Conservation (phyloP, 2,329 filamentous ascomycete genomes). For the Elsinoe arachidis region DNA sequence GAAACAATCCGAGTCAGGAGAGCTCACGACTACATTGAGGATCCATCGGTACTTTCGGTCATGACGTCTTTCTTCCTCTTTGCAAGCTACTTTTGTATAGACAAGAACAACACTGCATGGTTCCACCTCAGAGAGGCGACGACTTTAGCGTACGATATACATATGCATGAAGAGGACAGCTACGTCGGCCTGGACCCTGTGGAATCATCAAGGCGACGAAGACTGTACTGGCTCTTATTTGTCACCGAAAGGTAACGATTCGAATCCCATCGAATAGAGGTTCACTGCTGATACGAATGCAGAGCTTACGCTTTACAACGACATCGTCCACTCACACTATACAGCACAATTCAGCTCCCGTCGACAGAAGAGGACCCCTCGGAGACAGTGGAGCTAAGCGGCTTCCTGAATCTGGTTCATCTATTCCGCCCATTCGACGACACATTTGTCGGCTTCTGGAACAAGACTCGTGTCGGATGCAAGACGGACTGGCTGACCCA, state of each 20-base stretch:
- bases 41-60: slow-evolving; percentile 46
- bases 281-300: slow-evolving; percentile 1
- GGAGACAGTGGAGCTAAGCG: slow-evolving; percentile 47
- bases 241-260: slow-evolving; percentile 47
- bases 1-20: slow-evolving; percentile 50
- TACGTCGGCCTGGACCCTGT: slow-evolving; percentile 43
- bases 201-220: slow-evolving; percentile 46
- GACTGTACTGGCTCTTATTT: slow-evolving; percentile 56
- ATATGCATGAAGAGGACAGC: slow-evolving; percentile 50
- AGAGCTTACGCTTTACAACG: slow-evolving; percentile 57
- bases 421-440: slow-evolving; percentile 57
- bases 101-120: slow-evolving; percentile 54
- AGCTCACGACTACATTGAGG: slow-evolving; percentile 50
- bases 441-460: slow-evolving; percentile 56
- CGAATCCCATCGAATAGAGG: neutral
- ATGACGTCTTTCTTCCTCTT: slow-evolving; percentile 56
- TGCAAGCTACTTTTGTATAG: slow-evolving; percentile 53
- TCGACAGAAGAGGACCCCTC: slow-evolving; percentile 42
- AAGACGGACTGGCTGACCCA: slow-evolving; percentile 39
- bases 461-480: slow-evolving; percentile 44
- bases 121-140: slow-evolving; percentile 54
- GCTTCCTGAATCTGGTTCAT: slow-evolving; percentile 52
- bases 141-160: slow-evolving; percentile 50
- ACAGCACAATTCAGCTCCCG: slow-evolving; percentile 50
- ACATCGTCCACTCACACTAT: slow-evolving; percentile 54